Conservation (phyloP, 805 yeast genomes). For the Ogataea pilisensis region DNA sequence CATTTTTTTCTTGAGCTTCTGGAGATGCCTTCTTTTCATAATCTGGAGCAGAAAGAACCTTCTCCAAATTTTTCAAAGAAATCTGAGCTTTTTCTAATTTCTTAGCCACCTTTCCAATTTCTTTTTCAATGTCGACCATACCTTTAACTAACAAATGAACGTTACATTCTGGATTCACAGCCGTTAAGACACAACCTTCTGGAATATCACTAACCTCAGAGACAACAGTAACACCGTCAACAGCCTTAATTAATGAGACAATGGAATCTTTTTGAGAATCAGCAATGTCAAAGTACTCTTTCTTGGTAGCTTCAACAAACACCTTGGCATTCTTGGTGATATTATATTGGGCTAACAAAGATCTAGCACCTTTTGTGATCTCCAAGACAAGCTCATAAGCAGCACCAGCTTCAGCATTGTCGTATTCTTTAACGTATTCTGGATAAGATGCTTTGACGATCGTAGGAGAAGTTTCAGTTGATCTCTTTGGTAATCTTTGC, state of each 20-base stretch:
- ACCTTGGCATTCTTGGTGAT: constrained; percentile 86
- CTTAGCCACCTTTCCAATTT: constrained; percentile 75
- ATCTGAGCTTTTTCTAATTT: constrained; percentile 66
- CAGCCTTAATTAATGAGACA: constrained; percentile 88
- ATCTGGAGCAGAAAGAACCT: constrained; percentile 66
- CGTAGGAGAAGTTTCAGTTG: constrained; percentile 61
- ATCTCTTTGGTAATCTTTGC: constrained; percentile 94
- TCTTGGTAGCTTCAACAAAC: constrained; percentile 65
- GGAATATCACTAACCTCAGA: constrained; percentile 57
- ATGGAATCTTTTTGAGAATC: constrained; percentile 77
- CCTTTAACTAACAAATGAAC: constrained; percentile 94
- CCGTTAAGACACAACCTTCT: constrained; percentile 82
- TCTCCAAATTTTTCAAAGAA: constrained; percentile 58
- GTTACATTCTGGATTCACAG: constrained; percentile 74
- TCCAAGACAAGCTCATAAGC: constrained; percentile 84
- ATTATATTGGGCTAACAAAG: constrained; percentile 84
- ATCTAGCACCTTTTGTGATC: constrained; percentile 87
- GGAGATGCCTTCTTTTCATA: constrained; percentile 81
- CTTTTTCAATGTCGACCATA: constrained; percentile 87
- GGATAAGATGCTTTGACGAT: constrained; percentile 84
- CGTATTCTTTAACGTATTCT: constrained; percentile 51
- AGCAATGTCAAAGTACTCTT: constrained; percentile 48
- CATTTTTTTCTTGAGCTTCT: constrained; percentile 76
- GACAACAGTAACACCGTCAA: constrained; percentile 67
- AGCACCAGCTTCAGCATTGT: constrained; percentile 58